Conservation (phyloP, 176 grass and related monocot genomes). For the Carex cristatella region DNA sequence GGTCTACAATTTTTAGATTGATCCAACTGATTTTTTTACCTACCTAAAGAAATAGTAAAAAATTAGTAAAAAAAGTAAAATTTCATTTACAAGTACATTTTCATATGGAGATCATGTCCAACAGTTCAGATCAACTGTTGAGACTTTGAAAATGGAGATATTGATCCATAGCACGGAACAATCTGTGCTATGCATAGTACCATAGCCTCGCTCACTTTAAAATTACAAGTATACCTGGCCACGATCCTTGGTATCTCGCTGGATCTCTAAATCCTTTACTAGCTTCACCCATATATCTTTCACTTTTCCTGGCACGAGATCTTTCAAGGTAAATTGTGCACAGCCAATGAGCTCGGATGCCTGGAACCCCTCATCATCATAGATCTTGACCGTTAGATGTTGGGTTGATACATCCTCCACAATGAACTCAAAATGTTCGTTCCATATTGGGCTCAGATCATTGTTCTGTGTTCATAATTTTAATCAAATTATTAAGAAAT, state of each 20-base stretch:
- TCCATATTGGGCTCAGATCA: constrained; percentile 94
- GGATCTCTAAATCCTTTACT: constrained; percentile 93
- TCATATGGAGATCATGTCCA: no score
- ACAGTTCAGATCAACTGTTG: no score
- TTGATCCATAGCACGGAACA: no score
- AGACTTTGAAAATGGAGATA: no score
- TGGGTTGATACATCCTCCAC: constrained; percentile 80
- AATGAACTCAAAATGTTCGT: constrained; percentile 92
- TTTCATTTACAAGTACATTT: no score
- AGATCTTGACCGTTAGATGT: constrained; percentile 75
- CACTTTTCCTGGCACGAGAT: constrained; percentile 84
- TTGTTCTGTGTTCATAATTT: constrained; percentile 51
- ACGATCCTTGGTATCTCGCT: constrained; percentile 82
- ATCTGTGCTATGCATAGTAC: no score
- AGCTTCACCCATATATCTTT: constrained; percentile 97
- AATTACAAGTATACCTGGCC: constrained; percentile 48
- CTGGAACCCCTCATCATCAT: constrained; percentile 91
- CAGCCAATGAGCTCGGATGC: constrained; percentile 90
- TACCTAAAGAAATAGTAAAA: no score
- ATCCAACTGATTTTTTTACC: no score
- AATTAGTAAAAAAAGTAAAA: no score
- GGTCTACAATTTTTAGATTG: no score
- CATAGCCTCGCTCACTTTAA: no score
- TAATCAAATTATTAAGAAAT: not conserved
- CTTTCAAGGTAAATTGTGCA: constrained; percentile 65